Percentiles rank a stretch among this genome's conserved stretches.
These are phyloP conservation scores for Gastrodia elata DNA, from an alignment of 106 monocot genomes.

Conservation along the genomic window DNA sequence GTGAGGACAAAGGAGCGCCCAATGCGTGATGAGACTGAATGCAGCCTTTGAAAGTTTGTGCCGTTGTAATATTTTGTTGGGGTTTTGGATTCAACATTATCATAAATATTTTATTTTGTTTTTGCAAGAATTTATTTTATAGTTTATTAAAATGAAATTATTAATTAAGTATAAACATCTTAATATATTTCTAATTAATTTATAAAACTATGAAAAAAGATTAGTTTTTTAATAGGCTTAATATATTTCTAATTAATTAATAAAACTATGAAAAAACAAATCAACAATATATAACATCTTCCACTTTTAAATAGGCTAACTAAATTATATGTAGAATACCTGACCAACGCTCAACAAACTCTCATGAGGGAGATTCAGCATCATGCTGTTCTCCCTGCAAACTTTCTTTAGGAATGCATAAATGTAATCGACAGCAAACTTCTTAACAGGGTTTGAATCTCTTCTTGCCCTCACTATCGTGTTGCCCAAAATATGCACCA, in stretches of 20 bases:
- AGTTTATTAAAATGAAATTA: too few relatives aligned
- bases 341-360: slow-evolving; percentile 84
- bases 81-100: background rate
- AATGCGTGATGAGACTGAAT: slow-evolving; percentile 9
- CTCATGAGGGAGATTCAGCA: slow-evolving; percentile 84
- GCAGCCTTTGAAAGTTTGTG: background rate
- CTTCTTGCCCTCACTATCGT: slow-evolving; percentile 59
- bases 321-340: slow-evolving; percentile 60
- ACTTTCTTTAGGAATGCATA: slow-evolving; percentile 81
- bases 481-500: slow-evolving; percentile 88
- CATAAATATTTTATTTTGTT: too few relatives aligned
- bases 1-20: slow-evolving; percentile 3
- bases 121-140: too few relatives aligned
- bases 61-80: background rate
- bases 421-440: slow-evolving; percentile 55
- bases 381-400: slow-evolving; percentile 85
- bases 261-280: background rate
- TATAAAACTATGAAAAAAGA: background rate
- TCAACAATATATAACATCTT: too few relatives aligned
- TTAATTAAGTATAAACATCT: too few relatives aligned
- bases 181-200: background rate
- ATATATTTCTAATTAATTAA: background rate
- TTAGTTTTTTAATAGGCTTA: background rate
- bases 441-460: slow-evolving; percentile 50
- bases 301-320: background rate